Evolutionary conservation across 441 rosid species (phyloP).

Genomic region (Adansonia grandidieri): DNA sequence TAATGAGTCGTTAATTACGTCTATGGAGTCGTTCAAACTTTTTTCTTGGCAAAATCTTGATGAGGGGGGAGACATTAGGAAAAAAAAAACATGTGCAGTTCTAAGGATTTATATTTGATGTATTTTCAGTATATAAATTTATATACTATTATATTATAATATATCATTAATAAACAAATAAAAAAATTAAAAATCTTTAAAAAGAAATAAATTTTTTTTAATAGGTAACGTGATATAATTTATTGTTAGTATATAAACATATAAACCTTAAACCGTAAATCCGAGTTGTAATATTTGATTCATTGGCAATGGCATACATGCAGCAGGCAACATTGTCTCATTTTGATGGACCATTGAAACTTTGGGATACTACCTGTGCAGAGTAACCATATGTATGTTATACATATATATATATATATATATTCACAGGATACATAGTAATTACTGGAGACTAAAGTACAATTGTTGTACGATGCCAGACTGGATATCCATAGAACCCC

Average conservation of each 20-base stretch:
- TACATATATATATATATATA: background rate
- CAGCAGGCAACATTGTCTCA: background rate
- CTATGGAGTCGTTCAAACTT: background rate
- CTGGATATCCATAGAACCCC: slow-evolving; percentile 47
- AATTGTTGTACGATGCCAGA: slow-evolving; percentile 43
- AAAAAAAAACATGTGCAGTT: background rate
- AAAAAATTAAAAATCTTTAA: too few species aligned
- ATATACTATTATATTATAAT: too few species aligned
- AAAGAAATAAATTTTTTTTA: too few species aligned
- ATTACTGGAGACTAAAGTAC: slow-evolving; percentile 22
- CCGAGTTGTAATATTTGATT: background rate
- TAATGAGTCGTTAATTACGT: background rate
- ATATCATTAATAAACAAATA: too few species aligned
- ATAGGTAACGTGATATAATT: too few species aligned
- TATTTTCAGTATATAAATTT: too few species aligned
- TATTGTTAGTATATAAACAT: too few species aligned
- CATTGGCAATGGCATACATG: background rate
- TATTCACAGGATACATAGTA: slow-evolving; percentile 21
- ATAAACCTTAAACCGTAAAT: too few species aligned
- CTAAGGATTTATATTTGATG: background rate
- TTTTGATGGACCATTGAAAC: background rate
- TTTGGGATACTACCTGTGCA: slow-evolving; percentile 1
- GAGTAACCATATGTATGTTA: background rate
- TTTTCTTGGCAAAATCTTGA: background rate
- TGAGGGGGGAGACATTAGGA: background rate